phyloP scores from a whole-genome alignment of 352 stramenopile genomes.

The Globisporangium emineosum region DNA sequence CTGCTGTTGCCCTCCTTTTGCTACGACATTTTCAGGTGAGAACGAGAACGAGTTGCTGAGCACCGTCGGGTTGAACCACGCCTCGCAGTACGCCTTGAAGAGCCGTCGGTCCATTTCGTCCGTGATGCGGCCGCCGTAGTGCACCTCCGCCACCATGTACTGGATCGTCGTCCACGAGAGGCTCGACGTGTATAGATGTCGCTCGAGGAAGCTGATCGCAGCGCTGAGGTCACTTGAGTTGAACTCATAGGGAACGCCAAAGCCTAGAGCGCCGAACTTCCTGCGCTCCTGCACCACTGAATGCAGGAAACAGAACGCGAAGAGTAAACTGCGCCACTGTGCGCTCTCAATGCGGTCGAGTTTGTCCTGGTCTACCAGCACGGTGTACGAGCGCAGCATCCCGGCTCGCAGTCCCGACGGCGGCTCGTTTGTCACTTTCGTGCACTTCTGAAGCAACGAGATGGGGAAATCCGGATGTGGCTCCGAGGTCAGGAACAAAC shows the following conservation, averaged over 20 bases:
- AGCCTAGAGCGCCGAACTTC: constrained; percentile 77
- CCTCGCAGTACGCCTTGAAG: constrained; percentile 72
- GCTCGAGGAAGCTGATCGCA: constrained; percentile 65
- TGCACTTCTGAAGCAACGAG: constrained; percentile 55
- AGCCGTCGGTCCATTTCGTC: constrained; percentile 74
- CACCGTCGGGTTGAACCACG: constrained; percentile 66
- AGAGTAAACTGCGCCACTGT: constrained; percentile 65
- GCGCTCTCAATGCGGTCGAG: constrained; percentile 66
- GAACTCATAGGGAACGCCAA: constrained; percentile 78
- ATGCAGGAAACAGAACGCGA: constrained; percentile 75
- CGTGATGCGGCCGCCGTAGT: constrained; percentile 81
- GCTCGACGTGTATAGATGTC: constrained; percentile 59
- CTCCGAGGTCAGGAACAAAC: constrained; percentile 73
- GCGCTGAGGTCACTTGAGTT: constrained; percentile 70
- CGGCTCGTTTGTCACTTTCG: constrained; percentile 79
- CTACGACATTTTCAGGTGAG: constrained; percentile 51
- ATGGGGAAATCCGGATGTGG: constrained; percentile 66
- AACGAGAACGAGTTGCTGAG: constrained; percentile 66
- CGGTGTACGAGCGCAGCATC: constrained; percentile 65
- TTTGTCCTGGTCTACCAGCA: constrained; percentile 80
- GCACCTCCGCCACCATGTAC: constrained; percentile 82
- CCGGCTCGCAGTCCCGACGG: constrained; percentile 64
- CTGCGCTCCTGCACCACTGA: constrained; percentile 69
- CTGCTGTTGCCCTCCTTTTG: constrained; percentile 19
- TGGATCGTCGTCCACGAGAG: constrained; percentile 71